A percentile compares a stretch with the other conserved stretches of the same genome.
phyloP scores from a whole-genome alignment of 495 filamentous ascomycete species.

The Hypoxylon fragiforme region DNA sequence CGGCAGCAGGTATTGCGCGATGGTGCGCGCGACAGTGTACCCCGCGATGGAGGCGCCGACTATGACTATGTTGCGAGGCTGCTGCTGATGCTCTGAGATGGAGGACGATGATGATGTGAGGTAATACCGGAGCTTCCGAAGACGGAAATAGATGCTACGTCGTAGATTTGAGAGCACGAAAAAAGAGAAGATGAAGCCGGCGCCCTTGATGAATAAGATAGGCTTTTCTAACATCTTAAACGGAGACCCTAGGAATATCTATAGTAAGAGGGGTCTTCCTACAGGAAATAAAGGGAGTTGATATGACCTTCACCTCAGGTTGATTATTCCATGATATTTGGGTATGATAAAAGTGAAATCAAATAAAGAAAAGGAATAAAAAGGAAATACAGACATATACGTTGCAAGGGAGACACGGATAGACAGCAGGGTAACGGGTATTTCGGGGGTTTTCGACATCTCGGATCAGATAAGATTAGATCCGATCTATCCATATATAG shows the following conservation, averaged over 20 bases:
- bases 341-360: no score
- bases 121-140: slow-evolving; percentile 21
- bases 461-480: slow-evolving; percentile 42
- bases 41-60: slow-evolving; percentile 62
- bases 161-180: slow-evolving; percentile 24
- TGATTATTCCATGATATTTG: no score
- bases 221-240: slow-evolving; percentile 31
- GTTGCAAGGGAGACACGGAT: no score
- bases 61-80: slow-evolving; percentile 53
- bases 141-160: slow-evolving; percentile 27
- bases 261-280: not conserved
- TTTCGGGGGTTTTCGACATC: not conserved
- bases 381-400: not conserved
- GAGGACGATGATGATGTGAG: slow-evolving; percentile 16
- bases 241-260: not conserved
- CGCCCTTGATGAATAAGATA: slow-evolving; percentile 20
- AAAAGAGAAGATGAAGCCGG: slow-evolving; percentile 13
- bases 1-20: slow-evolving; percentile 52
- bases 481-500: slow-evolving; percentile 1
- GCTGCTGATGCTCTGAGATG: slow-evolving; percentile 25
- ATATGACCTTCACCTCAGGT: no score
- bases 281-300: no score
- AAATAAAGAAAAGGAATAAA: no score
- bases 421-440: not conserved
- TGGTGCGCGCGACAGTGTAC: slow-evolving; percentile 47